Conservation (phyloP, 2,329 filamentous ascomycete genomes). For the Colletotrichum theobromicola region DNA sequence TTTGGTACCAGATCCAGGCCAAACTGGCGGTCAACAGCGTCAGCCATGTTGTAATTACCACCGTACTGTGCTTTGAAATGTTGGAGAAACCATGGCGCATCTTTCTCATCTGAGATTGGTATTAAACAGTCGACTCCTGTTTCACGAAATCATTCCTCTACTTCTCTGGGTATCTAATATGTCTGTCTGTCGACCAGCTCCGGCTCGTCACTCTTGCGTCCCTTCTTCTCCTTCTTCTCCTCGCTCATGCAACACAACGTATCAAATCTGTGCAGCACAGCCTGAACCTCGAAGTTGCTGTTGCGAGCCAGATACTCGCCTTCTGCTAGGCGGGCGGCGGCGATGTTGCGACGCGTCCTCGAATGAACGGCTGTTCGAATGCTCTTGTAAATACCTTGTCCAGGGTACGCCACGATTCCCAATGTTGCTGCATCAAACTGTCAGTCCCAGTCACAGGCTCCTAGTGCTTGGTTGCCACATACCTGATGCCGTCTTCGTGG, state of each 20-base stretch:
- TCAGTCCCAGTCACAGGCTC: background rate
- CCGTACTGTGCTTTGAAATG: background rate
- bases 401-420: slow-evolving; percentile 25
- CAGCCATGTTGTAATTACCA: rapidly evolving
- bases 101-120: background rate
- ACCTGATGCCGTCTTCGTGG: slow-evolving; percentile 25
- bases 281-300: background rate
- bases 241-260: background rate
- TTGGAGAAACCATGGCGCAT: background rate
- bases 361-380: slow-evolving; percentile 18
- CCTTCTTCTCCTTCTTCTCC: background rate
- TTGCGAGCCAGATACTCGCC: slow-evolving; percentile 17
- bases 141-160: no score
- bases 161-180: background rate
- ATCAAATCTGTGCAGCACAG: background rate
- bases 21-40: background rate
- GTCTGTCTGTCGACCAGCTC: background rate
- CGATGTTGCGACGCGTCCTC: slow-evolving; percentile 7
- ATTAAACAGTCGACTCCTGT: rapidly evolving
- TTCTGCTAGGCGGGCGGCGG: background rate
- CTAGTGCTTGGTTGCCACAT: background rate
- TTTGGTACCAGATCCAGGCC: background rate
- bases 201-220: background rate
- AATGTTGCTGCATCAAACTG: slow-evolving; percentile 6
- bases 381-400: slow-evolving; percentile 23